phyloP scores from a whole-genome alignment of 2,329 filamentous ascomycete species.

The Fusarium sp. region DNA sequence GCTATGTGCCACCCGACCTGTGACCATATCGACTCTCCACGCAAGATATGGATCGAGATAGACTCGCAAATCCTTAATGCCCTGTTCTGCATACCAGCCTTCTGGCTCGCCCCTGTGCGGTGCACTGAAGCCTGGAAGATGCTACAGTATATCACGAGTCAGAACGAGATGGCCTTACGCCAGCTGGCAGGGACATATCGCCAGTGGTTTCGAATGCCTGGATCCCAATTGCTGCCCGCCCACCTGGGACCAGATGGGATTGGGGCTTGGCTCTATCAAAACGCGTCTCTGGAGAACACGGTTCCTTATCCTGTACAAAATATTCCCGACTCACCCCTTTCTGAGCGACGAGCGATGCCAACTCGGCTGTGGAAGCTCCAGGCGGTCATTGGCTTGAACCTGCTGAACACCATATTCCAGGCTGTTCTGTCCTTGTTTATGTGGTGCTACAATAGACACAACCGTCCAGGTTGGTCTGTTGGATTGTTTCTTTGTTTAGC shows the following conservation, averaged over 20 bases:
- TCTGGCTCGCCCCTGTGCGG: conserved; percentile 75
- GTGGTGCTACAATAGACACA: background rate
- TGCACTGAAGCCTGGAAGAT: background rate
- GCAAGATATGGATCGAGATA: conserved; percentile 84
- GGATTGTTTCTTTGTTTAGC: background rate
- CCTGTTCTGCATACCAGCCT: conserved; percentile 87
- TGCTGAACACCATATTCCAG: background rate
- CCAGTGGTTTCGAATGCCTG: background rate
- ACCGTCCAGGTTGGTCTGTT: background rate
- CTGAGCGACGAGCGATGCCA: background rate
- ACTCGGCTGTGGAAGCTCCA: background rate
- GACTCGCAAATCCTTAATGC: conserved; percentile 83
- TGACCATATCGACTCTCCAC: conserved; percentile 77
- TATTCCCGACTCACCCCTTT: background rate
- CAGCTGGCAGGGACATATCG: background rate
- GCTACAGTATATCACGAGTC: background rate
- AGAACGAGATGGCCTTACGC: background rate
- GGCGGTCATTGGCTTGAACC: background rate
- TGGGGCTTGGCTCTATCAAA: background rate
- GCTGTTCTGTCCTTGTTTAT: background rate
- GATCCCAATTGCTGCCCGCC: background rate
- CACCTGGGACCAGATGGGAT: background rate
- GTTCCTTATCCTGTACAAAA: background rate
- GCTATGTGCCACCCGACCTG: conserved; percentile 9
- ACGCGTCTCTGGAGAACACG: background rate